phyloP scores from a whole-genome alignment of 495 filamentous ascomycete genomes.

The Amphirosellinia nigrospora region DNA sequence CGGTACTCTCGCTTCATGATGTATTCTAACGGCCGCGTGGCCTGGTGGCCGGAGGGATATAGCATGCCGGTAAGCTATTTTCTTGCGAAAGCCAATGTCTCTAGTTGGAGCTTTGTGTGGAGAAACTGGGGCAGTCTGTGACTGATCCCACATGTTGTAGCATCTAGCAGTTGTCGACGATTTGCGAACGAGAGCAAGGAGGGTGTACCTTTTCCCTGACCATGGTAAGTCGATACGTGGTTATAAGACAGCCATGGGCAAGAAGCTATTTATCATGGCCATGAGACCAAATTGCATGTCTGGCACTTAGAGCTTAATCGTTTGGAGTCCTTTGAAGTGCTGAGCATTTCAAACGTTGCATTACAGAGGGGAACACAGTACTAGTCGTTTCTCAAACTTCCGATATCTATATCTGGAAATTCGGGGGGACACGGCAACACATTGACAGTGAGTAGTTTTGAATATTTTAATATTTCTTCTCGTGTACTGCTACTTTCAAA shows the following conservation, averaged over 20 bases:
- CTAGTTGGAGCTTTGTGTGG: not conserved
- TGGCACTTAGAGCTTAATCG: conserved; percentile 40
- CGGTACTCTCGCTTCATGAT: conserved; percentile 39
- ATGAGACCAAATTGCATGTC: conserved; percentile 30
- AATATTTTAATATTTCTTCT: not conserved
- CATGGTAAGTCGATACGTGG: conserved; percentile 28
- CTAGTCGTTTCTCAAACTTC: conserved; percentile 34
- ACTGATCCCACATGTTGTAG: not conserved
- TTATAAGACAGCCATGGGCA: conserved; percentile 38
- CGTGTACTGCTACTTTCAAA: conserved; percentile 16
- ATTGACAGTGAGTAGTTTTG: conserved; percentile 26
- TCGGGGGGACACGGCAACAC: conserved; percentile 30
- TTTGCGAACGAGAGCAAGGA: conserved; percentile 36
- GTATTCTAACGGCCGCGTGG: conserved; percentile 36
- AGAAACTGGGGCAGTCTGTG: not conserved
- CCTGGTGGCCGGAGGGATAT: conserved; percentile 40
- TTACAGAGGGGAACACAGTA: conserved; percentile 35
- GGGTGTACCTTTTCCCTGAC: conserved; percentile 35
- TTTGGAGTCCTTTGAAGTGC: conserved; percentile 31
- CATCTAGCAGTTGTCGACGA: conserved; percentile 39
- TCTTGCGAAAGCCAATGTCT: not conserved
- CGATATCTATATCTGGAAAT: conserved; percentile 38
- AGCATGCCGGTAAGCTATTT: conserved; percentile 29
- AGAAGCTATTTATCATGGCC: conserved; percentile 38
- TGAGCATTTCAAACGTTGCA: conserved; percentile 33